Base-by-base conservation (phyloP, 306 rosid genomes). In the Sophora flavescens region DNA sequence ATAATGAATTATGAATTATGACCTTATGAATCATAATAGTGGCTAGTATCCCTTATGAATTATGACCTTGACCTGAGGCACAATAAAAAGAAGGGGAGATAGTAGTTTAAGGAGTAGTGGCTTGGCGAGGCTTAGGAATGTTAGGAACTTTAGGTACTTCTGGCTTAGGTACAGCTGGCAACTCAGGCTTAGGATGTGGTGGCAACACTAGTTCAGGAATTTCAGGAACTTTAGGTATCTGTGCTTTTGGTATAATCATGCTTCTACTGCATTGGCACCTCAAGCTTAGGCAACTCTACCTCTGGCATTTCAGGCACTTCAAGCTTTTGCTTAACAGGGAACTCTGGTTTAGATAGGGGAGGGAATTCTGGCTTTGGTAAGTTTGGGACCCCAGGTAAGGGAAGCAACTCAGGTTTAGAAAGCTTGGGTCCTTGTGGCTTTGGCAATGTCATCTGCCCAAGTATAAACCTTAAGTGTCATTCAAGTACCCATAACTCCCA, bases 111-210 rank as follows among this genome's bases (percentile, higher is more conserved):
- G 67, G 67, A 72, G 17, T 12, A 22, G 76, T 38, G 14, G 76
- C 14, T 54, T 28, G 63, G 15, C 30, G 74, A 2, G 45, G 68
- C 15, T 38, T 64, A 10, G 80, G 51, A 47, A 74, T 67, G 50
- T 57, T 76, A 67, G 75, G 69, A 36, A 63, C 53, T 6, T 63
- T 50, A n/a, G 72, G 72, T 6, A 33, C 62, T 30, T 62, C 2
- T 32, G 15, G 18, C 38, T 59, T 45, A 44, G 70, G 53, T 14
- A 61, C n/a, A 60, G 47, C 22, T 0, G 32, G 2, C 1, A 30
- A 30, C 32, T 30, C 32, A 28, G 36, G 36, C 36, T 33, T 33
- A 33, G 36, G 36, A 2, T 1, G 36, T 33, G 3, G 36, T 2
- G 36, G 36, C 36, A 33, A 33, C 36, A 1, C 74, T 30, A 22